These are phyloP conservation scores for Conidiobolus incongruus DNA, from an alignment of 371 early-diverging fungal species.

Conservation along the genomic window DNA sequence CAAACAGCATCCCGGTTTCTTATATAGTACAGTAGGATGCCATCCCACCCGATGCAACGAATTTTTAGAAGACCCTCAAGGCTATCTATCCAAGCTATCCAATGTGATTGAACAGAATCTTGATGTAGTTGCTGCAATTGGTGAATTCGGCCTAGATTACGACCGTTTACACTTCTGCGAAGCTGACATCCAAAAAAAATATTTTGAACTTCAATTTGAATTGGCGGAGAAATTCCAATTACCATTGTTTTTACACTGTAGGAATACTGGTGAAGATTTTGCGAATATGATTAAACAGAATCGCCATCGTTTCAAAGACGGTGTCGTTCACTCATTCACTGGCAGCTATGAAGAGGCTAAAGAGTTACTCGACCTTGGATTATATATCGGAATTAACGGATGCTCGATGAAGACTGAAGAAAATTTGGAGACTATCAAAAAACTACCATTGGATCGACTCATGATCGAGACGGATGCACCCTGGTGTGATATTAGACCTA, in stretches of 20 bases:
- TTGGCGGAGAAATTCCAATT: conserved; percentile 47
- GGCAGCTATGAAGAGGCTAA: conserved; percentile 59
- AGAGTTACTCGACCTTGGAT: conserved; percentile 39
- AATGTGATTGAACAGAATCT: conserved; percentile 16
- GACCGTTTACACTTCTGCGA: conserved; percentile 70
- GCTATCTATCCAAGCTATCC: conserved; percentile 25
- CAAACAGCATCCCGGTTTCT: conserved; percentile 10
- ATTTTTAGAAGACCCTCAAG: conserved; percentile 37
- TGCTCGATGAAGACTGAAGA: conserved; percentile 83
- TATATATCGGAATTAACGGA: conserved; percentile 94
- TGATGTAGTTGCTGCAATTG: conserved; percentile 56
- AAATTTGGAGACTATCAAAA: conserved; percentile 47
- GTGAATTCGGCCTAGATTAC: conserved; percentile 87
- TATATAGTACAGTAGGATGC: conserved; percentile 67
- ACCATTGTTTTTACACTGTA: conserved; percentile 76
- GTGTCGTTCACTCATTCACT: conserved; percentile 92
- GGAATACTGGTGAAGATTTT: conserved; percentile 58
- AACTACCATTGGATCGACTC: conserved; percentile 62
- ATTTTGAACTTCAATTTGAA: conserved; percentile 59
- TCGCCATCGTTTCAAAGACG: conserved; percentile 36
- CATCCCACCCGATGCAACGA: conserved; percentile 71
- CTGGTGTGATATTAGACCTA: conserved; percentile 84
- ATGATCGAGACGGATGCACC: conserved; percentile 94
- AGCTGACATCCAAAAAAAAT: conserved; percentile 39
- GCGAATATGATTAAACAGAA: conserved; percentile 26